Evolutionary conservation across 805 yeast genomes (phyloP), one percentile per base, ranked within the genome.

Genomic region (Ogataea henricii): DNA sequence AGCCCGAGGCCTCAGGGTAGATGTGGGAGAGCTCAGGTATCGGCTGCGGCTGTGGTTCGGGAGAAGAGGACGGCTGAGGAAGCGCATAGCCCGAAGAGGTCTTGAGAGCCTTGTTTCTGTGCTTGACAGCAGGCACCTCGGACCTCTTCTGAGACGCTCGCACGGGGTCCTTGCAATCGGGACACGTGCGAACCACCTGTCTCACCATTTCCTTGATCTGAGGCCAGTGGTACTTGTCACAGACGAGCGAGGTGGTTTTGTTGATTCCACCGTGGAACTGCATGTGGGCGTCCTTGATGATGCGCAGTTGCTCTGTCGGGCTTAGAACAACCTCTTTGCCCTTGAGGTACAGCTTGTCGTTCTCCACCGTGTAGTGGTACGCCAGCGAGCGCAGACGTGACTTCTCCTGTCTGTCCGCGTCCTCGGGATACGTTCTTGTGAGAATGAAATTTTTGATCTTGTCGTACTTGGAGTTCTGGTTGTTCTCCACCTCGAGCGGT

Each of bases 211-310:
- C 89, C 66, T 94, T 91, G 53, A 92, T 87, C 43, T 96, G 79
- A 1, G 89, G 80, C 97, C 98, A 92, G 65, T 89, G 96, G 57
- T 87, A 92, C 56, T 79, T 78, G 52, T 87, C 94, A 1, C 91
- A 79, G 14, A 94, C 79, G 14, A 78, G 69, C 0, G 92, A 71
- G 0, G 97, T 90, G 1, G 96, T 84, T 60, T 85, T 88, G 68
- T 92, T 92, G 53, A 92, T 89, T 9, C 98, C 98, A 10, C 84
- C 84, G 63, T 92, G 99, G 38, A 76, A 79, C 33, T 55, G 43
- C 53, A 76, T 62, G 63, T 92, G 99, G 17, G 81, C 69, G 37
- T 83, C 85, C 7, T 81, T 75, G 27, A 91, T 88, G 25, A 92
- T 82, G 53, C 81, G 83, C 39, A 85, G 62, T 67, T 91, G 98